Evolutionary conservation across 2,329 filamentous ascomycete species (phyloP).

Genomic region (Monilinia laxa): DNA sequence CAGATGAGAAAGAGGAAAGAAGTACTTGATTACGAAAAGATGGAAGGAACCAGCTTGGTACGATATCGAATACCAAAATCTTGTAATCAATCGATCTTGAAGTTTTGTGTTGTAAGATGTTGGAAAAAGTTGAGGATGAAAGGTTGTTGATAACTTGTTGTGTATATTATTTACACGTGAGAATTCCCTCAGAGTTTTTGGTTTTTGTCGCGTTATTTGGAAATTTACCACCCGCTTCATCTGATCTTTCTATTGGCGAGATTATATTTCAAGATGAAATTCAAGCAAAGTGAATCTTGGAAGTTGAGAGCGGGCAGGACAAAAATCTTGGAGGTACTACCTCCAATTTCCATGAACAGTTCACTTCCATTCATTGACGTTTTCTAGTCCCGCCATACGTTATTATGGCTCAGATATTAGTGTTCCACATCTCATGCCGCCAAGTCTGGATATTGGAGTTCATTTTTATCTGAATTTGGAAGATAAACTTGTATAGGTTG

Average conservation of each 20-base stretch:
- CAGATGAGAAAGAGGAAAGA: background rate
- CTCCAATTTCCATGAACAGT: background rate
- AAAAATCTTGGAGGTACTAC: background rate
- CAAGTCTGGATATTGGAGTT: background rate
- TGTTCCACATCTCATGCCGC: background rate
- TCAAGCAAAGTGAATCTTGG: background rate
- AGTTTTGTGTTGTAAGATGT: background rate
- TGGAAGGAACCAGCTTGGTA: background rate
- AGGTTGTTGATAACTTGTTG: background rate
- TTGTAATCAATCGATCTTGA: slow-evolving; percentile 2
- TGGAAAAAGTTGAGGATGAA: background rate
- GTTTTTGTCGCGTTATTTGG: background rate
- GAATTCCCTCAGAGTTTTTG: background rate
- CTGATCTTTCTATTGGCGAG: background rate
- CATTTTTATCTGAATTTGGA: background rate
- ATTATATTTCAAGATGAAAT: background rate
- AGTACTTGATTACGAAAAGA: background rate
- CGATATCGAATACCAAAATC: background rate
- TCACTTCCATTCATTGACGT: background rate
- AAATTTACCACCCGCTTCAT: background rate
- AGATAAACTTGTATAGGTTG: background rate
- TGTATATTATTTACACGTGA: background rate
- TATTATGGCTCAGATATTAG: background rate
- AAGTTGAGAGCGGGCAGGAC: background rate
- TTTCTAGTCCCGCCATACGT: background rate